These are phyloP conservation scores for Sporothrix variecibatus DNA, from an alignment of 2,329 filamentous ascomycete genomes.

Conservation along the genomic window DNA sequence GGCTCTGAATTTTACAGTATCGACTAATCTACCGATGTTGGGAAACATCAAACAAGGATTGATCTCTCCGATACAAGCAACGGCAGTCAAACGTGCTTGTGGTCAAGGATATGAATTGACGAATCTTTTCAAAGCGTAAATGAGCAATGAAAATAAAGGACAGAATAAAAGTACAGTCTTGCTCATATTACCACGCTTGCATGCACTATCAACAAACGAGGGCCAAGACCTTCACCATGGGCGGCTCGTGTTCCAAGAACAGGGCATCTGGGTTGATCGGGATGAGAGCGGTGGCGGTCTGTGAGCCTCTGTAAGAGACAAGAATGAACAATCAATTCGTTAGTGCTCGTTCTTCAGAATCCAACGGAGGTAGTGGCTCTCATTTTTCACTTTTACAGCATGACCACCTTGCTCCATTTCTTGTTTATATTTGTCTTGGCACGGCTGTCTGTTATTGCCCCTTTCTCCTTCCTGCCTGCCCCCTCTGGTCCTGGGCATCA, in stretches of 20 bases:
- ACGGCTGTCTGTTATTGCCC: neutral
- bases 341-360: neutral
- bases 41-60: neutral
- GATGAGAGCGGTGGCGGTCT: neutral
- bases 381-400: neutral
- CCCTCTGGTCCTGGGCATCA: neutral
- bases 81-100: neutral
- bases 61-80: conserved; percentile 7
- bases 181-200: neutral
- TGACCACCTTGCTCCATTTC: neutral
- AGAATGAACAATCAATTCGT: neutral
- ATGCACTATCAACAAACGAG: conserved; percentile 2
- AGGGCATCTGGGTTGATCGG: conserved; percentile 13
- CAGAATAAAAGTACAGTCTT: neutral
- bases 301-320: neutral
- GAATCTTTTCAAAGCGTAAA: neutral
- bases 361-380: too few species aligned
- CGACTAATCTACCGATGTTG: conserved; percentile 1
- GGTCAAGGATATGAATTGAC: neutral
- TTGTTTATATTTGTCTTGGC: conserved; percentile 16
- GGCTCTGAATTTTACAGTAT: neutral
- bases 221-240: neutral
- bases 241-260: conserved; percentile 18
- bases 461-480: neutral
- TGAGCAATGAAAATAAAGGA: neutral